Base-by-base conservation (phyloP, 768 basidiomycete species). In the Macrolepiota dolichaula region DNA sequence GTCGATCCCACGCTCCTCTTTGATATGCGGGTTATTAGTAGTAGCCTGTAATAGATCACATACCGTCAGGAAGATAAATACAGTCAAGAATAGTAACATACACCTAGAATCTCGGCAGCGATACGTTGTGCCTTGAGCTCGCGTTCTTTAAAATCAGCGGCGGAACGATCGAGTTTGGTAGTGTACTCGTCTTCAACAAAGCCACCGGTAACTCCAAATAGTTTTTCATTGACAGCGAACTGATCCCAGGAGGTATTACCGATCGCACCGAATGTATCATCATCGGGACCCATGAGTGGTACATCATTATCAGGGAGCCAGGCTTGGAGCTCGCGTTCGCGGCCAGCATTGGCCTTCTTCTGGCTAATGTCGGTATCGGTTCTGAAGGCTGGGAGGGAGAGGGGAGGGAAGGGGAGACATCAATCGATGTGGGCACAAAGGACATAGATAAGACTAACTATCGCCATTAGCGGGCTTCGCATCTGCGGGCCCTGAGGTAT, bases 151-250 rank as follows among this genome's bases (percentile, higher is more conserved):
- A 82, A 99, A 73, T 96, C 95, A 22, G 89, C 83, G 6, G 85
- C 89, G 57, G 76, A 83, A 64, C 92, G 85, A 70, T 98, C 93
- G 49, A 99, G 80, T 75, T 87, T 94, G 17, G 96, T 98, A 11
- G 97, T 98, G 73, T 99, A 99, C 36, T 87, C 70, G 60, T 96
- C 92, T 76, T 99, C 97, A 68, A 96, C 89, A 73, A 93, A 99
- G 66, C 85, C 85, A 9, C 94, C 94, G 68, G 81, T 94, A 63
- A 96, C 87, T 24, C 97, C 97, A 70, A 97, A 98, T 58, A 93
- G 80, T 67, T 90, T 81, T 74, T 98, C 96, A 74, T 98, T 99
- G 44, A 80, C 92, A 19, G 87, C 88, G 67, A 96, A 99, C 73
- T 97, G 94, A 73, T 99, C 95, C 93, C 96, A 95, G 1, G 79